phyloP scores from a whole-genome alignment of 148 eudicot genomes.

The Camellia lanceoleosa region DNA sequence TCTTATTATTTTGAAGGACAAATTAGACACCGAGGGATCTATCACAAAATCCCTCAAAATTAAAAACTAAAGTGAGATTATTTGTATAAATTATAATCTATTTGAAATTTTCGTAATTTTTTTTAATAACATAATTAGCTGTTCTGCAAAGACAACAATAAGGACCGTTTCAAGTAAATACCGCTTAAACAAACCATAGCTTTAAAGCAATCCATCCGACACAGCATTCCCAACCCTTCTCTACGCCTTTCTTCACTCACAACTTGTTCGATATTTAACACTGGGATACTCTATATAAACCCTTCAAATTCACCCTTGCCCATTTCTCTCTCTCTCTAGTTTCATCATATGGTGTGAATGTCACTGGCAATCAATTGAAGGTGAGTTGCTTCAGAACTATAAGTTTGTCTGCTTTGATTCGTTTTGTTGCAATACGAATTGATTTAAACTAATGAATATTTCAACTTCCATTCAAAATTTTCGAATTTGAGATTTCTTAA shows the following conservation, averaged over 20 bases:
- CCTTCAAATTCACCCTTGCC: neutral
- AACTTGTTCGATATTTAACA: neutral
- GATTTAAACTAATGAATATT: neutral
- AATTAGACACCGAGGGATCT: too few species aligned
- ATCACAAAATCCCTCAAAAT: too few species aligned
- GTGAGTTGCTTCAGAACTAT: neutral
- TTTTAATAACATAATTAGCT: too few species aligned
- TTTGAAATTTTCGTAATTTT: too few species aligned
- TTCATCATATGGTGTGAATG: neutral
- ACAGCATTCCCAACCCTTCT: neutral
- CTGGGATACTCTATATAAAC: constrained; percentile 1
- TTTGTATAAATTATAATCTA: too few species aligned
- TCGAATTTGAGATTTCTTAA: constrained; percentile 25
- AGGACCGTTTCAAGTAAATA: too few species aligned
- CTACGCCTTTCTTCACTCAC: neutral
- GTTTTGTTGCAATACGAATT: neutral
- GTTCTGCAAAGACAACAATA: too few species aligned
- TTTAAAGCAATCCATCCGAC: neutral
- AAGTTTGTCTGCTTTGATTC: neutral
- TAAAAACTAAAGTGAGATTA: too few species aligned
- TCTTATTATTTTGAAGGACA: too few species aligned
- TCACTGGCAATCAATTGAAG: constrained; percentile 10
- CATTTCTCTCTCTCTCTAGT: neutral
- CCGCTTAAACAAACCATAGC: too few species aligned
- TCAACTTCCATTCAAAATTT: neutral